A percentile compares a stretch with the other conserved stretches of the same genome.
Conservation (phyloP, 139 green algal species). For the Gonium pectorale region DNA sequence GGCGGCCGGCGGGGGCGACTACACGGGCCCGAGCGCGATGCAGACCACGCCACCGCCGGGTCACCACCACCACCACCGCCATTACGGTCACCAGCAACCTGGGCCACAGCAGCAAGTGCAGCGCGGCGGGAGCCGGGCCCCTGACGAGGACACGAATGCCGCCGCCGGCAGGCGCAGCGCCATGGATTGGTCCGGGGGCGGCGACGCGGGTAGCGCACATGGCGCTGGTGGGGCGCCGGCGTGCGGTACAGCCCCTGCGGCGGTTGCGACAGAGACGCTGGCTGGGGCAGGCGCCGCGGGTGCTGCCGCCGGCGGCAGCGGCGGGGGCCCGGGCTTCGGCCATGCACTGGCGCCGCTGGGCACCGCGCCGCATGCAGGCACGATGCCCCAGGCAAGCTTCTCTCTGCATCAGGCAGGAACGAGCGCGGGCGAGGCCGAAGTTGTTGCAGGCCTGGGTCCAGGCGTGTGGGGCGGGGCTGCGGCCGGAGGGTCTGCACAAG, state of each 20-base stretch:
- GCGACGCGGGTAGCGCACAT: not conserved
- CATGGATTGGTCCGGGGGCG: slow-evolving; percentile 19
- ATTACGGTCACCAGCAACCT: not conserved
- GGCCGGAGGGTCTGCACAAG: too few species aligned
- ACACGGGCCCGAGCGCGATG: slow-evolving; percentile 13
- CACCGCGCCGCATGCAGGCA: not conserved
- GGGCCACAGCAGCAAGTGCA: slow-evolving; percentile 15
- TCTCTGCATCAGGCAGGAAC: slow-evolving; percentile 26
- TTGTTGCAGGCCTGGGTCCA: too few species aligned
- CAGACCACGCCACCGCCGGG: slow-evolving; percentile 29
- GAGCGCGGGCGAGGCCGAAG: too few species aligned
- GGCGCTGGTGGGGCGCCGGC: not conserved
- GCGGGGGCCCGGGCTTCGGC: not conserved
- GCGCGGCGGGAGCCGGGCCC: not conserved
- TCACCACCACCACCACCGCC: not conserved
- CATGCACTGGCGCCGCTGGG: not conserved
- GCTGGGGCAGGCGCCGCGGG: not conserved
- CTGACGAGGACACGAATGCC: not conserved
- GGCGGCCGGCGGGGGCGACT: too few species aligned
- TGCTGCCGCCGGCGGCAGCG: not conserved
- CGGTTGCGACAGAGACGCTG: not conserved
- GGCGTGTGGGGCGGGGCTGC: too few species aligned
- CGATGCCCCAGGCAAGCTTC: not conserved
- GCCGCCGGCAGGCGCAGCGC: not conserved
- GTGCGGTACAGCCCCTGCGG: not conserved